Conservation (phyloP, 371 early-diverging fungal species). For the Actinomucor elegans region DNA sequence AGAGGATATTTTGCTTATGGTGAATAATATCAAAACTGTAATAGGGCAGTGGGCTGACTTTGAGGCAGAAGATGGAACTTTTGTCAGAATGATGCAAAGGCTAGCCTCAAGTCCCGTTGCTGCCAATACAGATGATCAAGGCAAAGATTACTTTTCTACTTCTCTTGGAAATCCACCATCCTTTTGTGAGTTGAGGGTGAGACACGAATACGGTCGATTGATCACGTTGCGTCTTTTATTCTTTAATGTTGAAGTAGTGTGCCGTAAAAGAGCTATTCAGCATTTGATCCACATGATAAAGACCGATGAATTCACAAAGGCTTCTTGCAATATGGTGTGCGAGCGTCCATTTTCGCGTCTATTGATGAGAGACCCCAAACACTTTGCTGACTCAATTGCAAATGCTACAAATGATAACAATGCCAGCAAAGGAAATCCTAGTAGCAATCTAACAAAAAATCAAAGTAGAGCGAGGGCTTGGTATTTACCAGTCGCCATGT, state of each 20-base stretch:
- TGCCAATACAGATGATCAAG: slow-evolving; percentile 8
- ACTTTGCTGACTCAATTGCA: slow-evolving; percentile 17
- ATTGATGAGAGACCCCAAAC: slow-evolving; percentile 52
- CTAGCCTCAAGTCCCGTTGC: slow-evolving; percentile 3
- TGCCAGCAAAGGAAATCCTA: background rate
- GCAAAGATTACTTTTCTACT: slow-evolving; percentile 26
- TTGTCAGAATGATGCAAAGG: slow-evolving; percentile 40
- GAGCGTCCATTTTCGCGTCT: slow-evolving; percentile 49
- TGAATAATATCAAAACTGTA: slow-evolving; percentile 19
- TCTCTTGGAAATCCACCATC: slow-evolving; percentile 30
- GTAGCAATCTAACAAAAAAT: slow-evolving; percentile 5
- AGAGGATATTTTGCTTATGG: slow-evolving; percentile 23
- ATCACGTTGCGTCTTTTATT: slow-evolving; percentile 40
- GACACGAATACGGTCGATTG: slow-evolving; percentile 45
- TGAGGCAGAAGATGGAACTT: slow-evolving; percentile 43
- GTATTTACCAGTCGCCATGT: slow-evolving; percentile 42
- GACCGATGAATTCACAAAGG: slow-evolving; percentile 13
- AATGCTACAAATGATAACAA: background rate
- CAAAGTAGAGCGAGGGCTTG: slow-evolving; percentile 28
- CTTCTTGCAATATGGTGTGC: slow-evolving; percentile 39
- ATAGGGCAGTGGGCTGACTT: slow-evolving; percentile 35
- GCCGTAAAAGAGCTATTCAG: slow-evolving; percentile 26
- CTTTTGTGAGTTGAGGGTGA: slow-evolving; percentile 43
- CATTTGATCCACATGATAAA: slow-evolving; percentile 21
- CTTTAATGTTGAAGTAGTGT: slow-evolving; percentile 50